Percentiles rank a stretch among this genome's conserved stretches.
These are phyloP conservation scores for Ilyonectria mors-panacis DNA, from an alignment of 2,329 filamentous ascomycete genomes.

Conservation along the genomic window DNA sequence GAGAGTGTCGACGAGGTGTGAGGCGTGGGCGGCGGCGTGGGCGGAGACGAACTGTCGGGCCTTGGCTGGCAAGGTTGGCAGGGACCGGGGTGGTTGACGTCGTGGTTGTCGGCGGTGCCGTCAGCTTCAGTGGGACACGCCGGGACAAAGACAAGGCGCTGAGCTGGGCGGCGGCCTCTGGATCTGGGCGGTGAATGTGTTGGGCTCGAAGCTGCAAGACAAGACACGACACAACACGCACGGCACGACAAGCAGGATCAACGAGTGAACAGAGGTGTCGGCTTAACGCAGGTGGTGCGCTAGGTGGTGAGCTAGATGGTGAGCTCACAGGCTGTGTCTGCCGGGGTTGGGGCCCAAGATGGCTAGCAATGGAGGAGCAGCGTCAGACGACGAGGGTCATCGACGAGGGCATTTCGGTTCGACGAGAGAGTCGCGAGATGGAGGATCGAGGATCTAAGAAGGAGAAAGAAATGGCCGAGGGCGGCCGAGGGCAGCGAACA, in stretches of 20 bases:
- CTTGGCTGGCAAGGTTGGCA: slow-evolving; percentile 25
- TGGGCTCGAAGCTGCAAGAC: neutral
- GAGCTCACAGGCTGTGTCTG: slow-evolving; percentile 33
- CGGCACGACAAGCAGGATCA: neutral
- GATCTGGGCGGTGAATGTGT: slow-evolving; percentile 8
- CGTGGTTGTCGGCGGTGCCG: slow-evolving; percentile 22
- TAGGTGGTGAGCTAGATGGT: slow-evolving; percentile 30
- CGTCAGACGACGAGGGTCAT: slow-evolving; percentile 48
- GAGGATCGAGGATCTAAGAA: slow-evolving; percentile 4
- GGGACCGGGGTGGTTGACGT: slow-evolving; percentile 28
- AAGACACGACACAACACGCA: neutral
- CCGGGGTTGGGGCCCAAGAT: slow-evolving; percentile 43
- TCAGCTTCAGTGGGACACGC: slow-evolving; percentile 27
- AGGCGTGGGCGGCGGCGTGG: slow-evolving; percentile 19
- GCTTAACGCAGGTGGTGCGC: slow-evolving; percentile 28
- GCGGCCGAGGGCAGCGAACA: neutral
- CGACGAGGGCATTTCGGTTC: slow-evolving; percentile 46
- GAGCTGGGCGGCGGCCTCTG: neutral
- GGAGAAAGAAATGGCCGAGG: neutral
- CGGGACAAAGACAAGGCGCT: slow-evolving; percentile 11
- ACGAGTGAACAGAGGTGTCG: slow-evolving; percentile 8
- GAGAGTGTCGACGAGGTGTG: slow-evolving; percentile 11
- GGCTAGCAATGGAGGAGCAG: slow-evolving; percentile 37
- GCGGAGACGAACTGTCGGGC: slow-evolving; percentile 11
- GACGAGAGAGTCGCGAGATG: slow-evolving; percentile 1